Percentiles rank a stretch among this genome's conserved stretches.
Evolutionary conservation across 306 rosid species (phyloP).

Genomic region (Adenanthera pavonina): DNA sequence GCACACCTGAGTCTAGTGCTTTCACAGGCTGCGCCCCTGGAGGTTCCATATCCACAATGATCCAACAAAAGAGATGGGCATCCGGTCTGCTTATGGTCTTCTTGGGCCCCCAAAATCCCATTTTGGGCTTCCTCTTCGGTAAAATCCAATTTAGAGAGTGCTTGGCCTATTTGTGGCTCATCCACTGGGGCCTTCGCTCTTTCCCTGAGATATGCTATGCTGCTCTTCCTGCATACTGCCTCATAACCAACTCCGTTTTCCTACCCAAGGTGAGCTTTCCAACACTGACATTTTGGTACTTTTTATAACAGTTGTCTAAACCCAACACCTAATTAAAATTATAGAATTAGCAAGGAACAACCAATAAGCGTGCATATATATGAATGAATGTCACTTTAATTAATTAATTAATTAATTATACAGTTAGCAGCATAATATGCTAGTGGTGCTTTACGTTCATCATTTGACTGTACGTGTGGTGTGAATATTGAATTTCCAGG

Average conservation of each 20-base stretch:
- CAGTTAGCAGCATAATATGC: no score
- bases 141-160: constrained; percentile 66
- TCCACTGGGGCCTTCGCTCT: constrained; percentile 46
- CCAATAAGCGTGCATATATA: no score
- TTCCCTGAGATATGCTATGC: constrained; percentile 58
- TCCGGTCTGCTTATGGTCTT: constrained; percentile 56
- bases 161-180: constrained; percentile 48
- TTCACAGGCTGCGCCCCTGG: constrained; percentile 68
- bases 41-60: constrained; percentile 43
- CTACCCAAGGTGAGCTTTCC: constrained; percentile 61
- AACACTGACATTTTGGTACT: no score
- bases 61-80: constrained; percentile 69
- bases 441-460: no score
- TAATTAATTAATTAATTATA: no score
- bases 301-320: no score
- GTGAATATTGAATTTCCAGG: constrained; percentile 36
- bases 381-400: no score
- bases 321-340: no score
- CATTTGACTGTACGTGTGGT: not conserved
- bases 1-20: constrained; percentile 47
- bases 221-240: constrained; percentile 57
- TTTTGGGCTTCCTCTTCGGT: constrained; percentile 48
- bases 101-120: constrained; percentile 56
- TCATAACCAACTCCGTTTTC: constrained; percentile 62
- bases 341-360: no score